Evolutionary conservation across 495 filamentous ascomycete species (phyloP).

Genomic region (Lasiosphaeria miniovina): DNA sequence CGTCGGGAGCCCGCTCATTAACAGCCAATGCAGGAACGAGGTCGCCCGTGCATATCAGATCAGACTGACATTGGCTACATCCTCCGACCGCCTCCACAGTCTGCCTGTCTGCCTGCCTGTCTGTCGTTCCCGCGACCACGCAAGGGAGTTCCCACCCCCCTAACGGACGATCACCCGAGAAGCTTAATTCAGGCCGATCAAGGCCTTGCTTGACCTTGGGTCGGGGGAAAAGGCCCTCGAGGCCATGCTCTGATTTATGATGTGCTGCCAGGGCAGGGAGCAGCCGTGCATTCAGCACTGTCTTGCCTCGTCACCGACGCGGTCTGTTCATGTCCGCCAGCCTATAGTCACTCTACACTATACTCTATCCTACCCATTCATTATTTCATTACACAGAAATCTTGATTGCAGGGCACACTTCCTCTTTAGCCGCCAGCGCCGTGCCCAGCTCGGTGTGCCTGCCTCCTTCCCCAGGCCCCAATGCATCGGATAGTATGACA

Average conservation of each 20-base stretch:
- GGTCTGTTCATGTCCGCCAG: neutral
- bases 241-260: conserved; percentile 6
- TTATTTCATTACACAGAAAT: neutral
- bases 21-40: conserved; percentile 1
- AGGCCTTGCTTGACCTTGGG: neutral
- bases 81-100: neutral
- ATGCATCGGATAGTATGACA: conserved; percentile 4
- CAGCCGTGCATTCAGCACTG: neutral
- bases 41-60: conserved; percentile 1
- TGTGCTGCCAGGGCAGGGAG: neutral
- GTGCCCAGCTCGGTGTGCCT: conserved; percentile 8
- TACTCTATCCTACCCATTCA: no score
- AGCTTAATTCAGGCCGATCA: conserved; percentile 16
- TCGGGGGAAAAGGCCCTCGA: conserved; percentile 12
- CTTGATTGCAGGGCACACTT: conserved; percentile 24
- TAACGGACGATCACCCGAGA: conserved; percentile 13
- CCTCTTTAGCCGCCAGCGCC: conserved; percentile 7
- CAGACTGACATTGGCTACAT: neutral
- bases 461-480: conserved; percentile 4
- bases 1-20: neutral
- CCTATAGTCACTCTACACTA: no score
- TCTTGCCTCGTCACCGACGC: neutral
- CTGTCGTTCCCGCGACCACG: neutral
- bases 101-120: no score
- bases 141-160: conserved; percentile 1